Conservation (phyloP, 805 yeast genomes). For the Sugiyamaella chiloensis region DNA sequence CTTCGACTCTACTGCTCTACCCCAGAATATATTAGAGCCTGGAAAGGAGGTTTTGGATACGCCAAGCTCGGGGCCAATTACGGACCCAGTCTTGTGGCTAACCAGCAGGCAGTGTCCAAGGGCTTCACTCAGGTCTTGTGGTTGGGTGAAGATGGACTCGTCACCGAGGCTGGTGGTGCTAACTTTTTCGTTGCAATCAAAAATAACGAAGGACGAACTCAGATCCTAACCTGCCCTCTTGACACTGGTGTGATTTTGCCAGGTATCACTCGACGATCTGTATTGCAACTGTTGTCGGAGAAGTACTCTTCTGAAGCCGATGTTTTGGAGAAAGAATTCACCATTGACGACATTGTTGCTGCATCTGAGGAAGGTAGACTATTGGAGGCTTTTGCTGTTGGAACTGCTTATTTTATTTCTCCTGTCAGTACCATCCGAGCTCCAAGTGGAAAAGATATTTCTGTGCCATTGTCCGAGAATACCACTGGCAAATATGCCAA, state of each 20-base stretch:
- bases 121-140: constrained; percentile 54
- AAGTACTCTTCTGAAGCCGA: constrained; percentile 39
- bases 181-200: constrained; percentile 50
- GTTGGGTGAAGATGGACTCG: constrained; percentile 50
- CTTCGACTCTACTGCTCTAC: constrained; percentile 49
- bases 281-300: constrained; percentile 37
- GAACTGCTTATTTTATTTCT: constrained; percentile 53
- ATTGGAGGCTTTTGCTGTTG: constrained; percentile 53
- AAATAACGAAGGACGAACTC: constrained; percentile 39
- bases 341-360: constrained; percentile 45
- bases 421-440: constrained; percentile 44
- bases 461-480: constrained; percentile 42
- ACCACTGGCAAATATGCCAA: constrained; percentile 37
- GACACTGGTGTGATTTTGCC: constrained; percentile 50
- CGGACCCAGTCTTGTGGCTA: constrained; percentile 50
- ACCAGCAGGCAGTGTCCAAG: constrained; percentile 42
- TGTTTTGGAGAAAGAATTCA: constrained; percentile 44
- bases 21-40: constrained; percentile 48
- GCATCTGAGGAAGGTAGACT: constrained; percentile 46
- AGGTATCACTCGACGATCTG: constrained; percentile 52
- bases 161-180: constrained; percentile 57
- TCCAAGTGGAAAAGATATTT: constrained; percentile 42
- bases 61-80: constrained; percentile 55
- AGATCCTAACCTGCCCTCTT: constrained; percentile 51
- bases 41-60: constrained; percentile 58